These are phyloP conservation scores for Vaccinium darrowii DNA, from an alignment of 148 eudicot species.

Conservation along the genomic window DNA sequence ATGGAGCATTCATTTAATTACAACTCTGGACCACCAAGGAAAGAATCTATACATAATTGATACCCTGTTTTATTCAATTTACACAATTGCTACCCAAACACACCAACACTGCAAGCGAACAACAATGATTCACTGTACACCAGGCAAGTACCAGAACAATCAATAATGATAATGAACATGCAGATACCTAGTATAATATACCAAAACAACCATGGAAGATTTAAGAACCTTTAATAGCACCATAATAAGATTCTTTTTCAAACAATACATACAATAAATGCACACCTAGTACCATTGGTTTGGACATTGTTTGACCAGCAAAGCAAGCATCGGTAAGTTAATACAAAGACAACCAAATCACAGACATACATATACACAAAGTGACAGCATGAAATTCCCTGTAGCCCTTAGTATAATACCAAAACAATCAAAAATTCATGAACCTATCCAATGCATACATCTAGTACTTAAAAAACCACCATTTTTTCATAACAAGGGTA, in stretches of 20 bases:
- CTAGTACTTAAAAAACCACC: not conserved
- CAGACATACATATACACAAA: not conserved
- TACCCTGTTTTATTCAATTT: not conserved
- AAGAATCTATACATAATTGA: constrained; percentile 19
- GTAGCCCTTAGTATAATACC: not conserved
- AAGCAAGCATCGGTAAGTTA: not conserved
- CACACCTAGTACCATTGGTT: not conserved
- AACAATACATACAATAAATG: not conserved
- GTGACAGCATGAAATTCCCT: not conserved
- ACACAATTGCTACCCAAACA: not conserved
- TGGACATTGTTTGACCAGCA: not conserved
- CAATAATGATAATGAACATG: constrained; percentile 42
- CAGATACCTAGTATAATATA: not conserved
- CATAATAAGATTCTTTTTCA: not conserved
- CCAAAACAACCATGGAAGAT: not conserved
- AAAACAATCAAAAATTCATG: not conserved
- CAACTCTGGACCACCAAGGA: constrained; percentile 8
- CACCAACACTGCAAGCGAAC: not conserved
- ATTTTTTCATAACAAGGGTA: not conserved
- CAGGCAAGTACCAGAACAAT: not conserved
- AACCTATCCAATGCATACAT: not conserved
- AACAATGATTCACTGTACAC: not conserved
- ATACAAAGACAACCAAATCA: not conserved
- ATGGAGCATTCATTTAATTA: not conserved
- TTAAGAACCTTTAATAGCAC: not conserved